A percentile compares a stretch with the other conserved stretches of the same genome.
Conservation (phyloP, 163 green algal genomes). For the Scenedesmus sp. region DNA sequence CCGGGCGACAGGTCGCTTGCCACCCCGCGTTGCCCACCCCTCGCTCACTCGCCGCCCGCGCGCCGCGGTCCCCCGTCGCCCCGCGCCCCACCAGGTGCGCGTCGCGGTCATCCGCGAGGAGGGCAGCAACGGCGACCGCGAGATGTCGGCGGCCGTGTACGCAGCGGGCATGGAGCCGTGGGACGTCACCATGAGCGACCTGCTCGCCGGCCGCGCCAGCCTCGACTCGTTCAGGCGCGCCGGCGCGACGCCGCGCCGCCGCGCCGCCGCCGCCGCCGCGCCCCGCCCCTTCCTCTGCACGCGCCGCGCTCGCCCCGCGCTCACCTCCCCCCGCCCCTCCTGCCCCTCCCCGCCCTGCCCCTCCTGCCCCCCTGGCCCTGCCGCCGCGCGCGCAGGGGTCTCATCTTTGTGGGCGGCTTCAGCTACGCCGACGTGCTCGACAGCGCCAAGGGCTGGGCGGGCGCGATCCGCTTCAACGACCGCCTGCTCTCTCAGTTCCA, state of each 20-base stretch:
- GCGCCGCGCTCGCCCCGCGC: too few species aligned
- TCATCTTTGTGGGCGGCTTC: constrained; percentile 99
- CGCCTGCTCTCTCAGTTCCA: constrained; percentile 88
- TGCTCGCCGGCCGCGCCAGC: constrained; percentile 71
- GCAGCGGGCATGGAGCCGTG: constrained; percentile 94
- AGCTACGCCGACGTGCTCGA: constrained; percentile 98
- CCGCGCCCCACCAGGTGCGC: constrained; percentile 50
- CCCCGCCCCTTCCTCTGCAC: neutral
- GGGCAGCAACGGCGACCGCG: constrained; percentile 96
- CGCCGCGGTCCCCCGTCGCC: neutral
- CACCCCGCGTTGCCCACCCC: neutral
- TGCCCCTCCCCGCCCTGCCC: neutral
- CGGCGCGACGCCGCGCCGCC: too few species aligned
- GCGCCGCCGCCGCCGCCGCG: too few species aligned
- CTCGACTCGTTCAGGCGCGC: constrained; percentile 86
- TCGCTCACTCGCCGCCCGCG: neutral
- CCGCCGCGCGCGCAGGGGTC: too few species aligned
- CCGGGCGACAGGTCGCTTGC: neutral
- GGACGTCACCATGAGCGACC: constrained; percentile 98
- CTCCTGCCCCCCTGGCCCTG: neutral
- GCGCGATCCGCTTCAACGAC: constrained; percentile 95
- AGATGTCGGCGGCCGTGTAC: constrained; percentile 95
- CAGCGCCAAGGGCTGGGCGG: constrained; percentile 97
- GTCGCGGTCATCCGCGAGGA: constrained; percentile 96
- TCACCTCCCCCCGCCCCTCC: too few species aligned